Conservation (phyloP, 805 yeast genomes). For the Teunomyces barrocoloradensis region DNA sequence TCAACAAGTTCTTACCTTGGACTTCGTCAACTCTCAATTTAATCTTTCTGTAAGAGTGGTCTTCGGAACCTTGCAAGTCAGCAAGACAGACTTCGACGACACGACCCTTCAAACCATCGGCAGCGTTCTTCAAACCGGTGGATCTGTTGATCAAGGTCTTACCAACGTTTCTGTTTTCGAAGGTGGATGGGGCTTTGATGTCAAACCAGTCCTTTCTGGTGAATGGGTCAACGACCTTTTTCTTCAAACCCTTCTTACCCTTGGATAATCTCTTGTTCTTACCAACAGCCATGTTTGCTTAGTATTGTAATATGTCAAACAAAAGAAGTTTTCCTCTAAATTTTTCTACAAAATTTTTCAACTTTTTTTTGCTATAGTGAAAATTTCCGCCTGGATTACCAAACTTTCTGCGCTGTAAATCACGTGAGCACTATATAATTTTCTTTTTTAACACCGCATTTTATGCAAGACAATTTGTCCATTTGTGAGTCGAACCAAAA, state of each 20-base stretch:
- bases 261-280: constrained; percentile 85
- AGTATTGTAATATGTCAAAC: constrained; percentile 8
- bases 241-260: constrained; percentile 97
- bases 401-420: not conserved
- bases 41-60: no score
- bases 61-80: no score
- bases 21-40: no score
- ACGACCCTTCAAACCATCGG: constrained; percentile 98
- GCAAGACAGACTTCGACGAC: constrained; percentile 84
- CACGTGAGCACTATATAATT: not conserved
- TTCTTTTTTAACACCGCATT: not conserved
- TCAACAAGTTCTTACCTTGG: no score
- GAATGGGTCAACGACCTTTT: constrained; percentile 99
- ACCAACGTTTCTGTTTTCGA: constrained; percentile 98
- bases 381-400: constrained; percentile 1
- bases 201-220: constrained; percentile 99
- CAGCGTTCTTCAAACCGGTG: constrained; percentile 97
- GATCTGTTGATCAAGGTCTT: constrained; percentile 98
- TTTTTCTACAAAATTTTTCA: constrained; percentile 8
- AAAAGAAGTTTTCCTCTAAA: constrained; percentile 6
- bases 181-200: constrained; percentile 98
- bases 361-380: constrained; percentile 3
- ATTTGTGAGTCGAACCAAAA: not conserved
- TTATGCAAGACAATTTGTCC: not conserved
- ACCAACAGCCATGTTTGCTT: constrained; percentile 60